Evolutionary conservation across 2,329 filamentous ascomycete species (phyloP).

Genomic region (Albifimbria verrucaria): DNA sequence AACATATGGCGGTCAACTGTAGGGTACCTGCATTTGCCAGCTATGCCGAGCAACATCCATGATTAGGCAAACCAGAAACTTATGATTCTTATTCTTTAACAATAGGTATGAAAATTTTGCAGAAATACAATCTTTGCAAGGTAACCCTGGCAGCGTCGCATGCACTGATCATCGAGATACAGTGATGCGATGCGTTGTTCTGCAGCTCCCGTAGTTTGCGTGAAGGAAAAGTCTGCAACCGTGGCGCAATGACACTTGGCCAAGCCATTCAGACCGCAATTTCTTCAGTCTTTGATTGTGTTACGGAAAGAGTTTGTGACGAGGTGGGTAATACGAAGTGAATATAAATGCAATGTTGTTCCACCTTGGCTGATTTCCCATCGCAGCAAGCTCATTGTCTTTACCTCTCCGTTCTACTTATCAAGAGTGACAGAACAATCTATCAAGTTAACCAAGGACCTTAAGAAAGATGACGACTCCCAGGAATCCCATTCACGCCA

Average conservation of each 20-base stretch:
- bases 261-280: neutral
- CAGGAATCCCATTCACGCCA: neutral
- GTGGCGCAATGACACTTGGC: neutral
- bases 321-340: too few species aligned
- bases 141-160: neutral
- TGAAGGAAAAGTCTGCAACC: neutral
- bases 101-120: neutral
- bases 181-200: neutral
- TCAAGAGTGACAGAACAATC: neutral
- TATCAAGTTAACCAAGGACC: neutral
- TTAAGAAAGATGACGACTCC: conserved; percentile 1
- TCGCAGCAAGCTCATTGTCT: too few species aligned
- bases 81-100: too few species aligned
- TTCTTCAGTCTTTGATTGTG: too few species aligned
- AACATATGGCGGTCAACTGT: neutral
- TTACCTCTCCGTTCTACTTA: neutral
- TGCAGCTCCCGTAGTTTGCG: neutral
- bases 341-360: too few species aligned
- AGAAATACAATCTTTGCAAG: neutral
- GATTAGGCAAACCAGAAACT: neutral
- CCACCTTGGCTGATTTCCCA: too few species aligned
- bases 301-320: too few species aligned
- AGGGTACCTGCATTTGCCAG: neutral
- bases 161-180: neutral
- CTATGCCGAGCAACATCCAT: neutral